phyloP scores from a whole-genome alignment of 768 basidiomycete species.

The Auriscalpium vulgare region DNA sequence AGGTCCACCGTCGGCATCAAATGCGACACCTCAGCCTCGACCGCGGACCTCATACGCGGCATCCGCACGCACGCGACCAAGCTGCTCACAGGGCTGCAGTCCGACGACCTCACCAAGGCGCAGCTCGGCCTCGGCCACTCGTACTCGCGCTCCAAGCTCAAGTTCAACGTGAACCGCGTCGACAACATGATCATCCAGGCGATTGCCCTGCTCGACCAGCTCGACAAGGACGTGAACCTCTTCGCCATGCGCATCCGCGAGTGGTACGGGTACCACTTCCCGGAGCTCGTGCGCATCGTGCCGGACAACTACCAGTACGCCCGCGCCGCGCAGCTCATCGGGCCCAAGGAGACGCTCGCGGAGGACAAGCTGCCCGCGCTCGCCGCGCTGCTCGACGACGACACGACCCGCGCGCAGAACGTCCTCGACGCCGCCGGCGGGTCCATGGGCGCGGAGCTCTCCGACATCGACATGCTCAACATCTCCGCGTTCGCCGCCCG shows the following conservation, averaged over 20 bases:
- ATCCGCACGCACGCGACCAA: conserved; percentile 87
- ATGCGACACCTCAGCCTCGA: conserved; percentile 75
- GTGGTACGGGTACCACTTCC: conserved; percentile 99
- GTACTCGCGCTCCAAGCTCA: conserved; percentile 94
- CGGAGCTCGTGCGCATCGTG: conserved; percentile 88
- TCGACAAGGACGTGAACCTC: conserved; percentile 98
- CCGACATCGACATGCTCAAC: conserved; percentile 92
- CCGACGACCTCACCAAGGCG: conserved; percentile 83
- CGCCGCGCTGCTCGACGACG: conserved; percentile 73
- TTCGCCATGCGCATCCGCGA: conserved; percentile 98
- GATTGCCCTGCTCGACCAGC: conserved; percentile 94
- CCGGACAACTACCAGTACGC: conserved; percentile 95
- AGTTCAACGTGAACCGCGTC: conserved; percentile 93
- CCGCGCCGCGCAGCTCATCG: conserved; percentile 75
- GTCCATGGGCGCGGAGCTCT: conserved; percentile 89
- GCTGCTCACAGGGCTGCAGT: conserved; percentile 81
- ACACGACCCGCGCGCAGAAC: conserved; percentile 82
- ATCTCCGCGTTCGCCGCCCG: conserved; percentile 86
- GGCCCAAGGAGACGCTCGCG: conserved; percentile 73
- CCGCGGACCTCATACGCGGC: conserved; percentile 84
- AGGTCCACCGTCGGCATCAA: conserved; percentile 61
- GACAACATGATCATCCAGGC: conserved; percentile 99
- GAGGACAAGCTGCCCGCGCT: conserved; percentile 80
- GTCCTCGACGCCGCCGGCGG: conserved; percentile 90
- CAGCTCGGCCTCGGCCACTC: conserved; percentile 97